A percentile compares a stretch with the other conserved stretches of the same genome.
phyloP scores from a whole-genome alignment of 2,329 filamentous ascomycete species.

The Xylariaceae sp. region DNA sequence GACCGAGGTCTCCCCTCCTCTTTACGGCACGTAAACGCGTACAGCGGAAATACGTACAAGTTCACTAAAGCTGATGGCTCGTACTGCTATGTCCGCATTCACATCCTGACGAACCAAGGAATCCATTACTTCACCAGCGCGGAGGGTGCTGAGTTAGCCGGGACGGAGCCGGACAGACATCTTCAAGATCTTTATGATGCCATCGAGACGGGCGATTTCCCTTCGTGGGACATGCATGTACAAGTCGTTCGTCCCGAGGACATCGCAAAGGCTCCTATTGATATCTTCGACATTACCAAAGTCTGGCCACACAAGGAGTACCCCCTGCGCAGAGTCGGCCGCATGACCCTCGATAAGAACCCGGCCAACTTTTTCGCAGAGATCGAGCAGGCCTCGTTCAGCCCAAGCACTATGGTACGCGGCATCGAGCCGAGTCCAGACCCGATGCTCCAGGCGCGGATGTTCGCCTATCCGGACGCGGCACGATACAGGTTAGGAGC shows the following conservation, averaged over 20 bases:
- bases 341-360: constrained; percentile 55
- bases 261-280: constrained; percentile 49
- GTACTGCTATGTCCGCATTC: constrained; percentile 53
- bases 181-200: constrained; percentile 49
- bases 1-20: constrained; percentile 52
- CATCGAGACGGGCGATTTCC: constrained; percentile 42
- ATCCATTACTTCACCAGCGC: constrained; percentile 46
- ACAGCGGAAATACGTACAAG: constrained; percentile 52
- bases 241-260: constrained; percentile 58
- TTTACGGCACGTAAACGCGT: constrained; percentile 49
- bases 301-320: constrained; percentile 55
- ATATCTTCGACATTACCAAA: constrained; percentile 61
- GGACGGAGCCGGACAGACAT: constrained; percentile 56
- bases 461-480: constrained; percentile 59
- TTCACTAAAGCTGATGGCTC: constrained; percentile 48
- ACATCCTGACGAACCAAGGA: constrained; percentile 52
- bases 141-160: constrained; percentile 41
- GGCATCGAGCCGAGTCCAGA: constrained; percentile 58
- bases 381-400: constrained; percentile 62
- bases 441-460: constrained; percentile 55
- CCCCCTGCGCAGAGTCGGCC: constrained; percentile 52
- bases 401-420: constrained; percentile 57
- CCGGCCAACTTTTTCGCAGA: constrained; percentile 38
- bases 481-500: constrained; percentile 59
- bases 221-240: constrained; percentile 55